Base-by-base conservation (phyloP, 768 basidiomycete genomes). In the Amanita brunnescens region DNA sequence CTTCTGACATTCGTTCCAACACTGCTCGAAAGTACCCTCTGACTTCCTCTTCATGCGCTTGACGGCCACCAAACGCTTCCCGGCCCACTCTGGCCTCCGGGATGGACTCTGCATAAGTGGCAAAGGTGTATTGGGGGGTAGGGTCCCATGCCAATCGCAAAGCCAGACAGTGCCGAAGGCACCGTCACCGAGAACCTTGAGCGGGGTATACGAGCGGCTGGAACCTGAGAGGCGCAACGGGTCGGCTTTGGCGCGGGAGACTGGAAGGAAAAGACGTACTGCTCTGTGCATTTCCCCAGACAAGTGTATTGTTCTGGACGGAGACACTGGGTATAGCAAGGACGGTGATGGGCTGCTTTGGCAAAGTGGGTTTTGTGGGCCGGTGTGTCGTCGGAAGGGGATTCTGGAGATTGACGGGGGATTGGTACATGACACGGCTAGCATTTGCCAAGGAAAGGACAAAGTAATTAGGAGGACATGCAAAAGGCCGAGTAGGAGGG, bases 101-200 rank as follows among this genome's bases (percentile, higher is more conserved):
- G 86, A 87, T 44, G 91, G 90, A 68, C 91, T 91, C 66, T 96
- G 93, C 94, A 96, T 96, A 33, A 93, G 88, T 18, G 92, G 92
- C 56, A 91, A 70, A 38, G 86, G 85, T 47, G 89, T 90, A 75
- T 89, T 87, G 67, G 91, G 84, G 64, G 92, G 91, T 64, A 98
- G 75, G 55, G 88, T 82, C 63, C 90, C 91, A 76, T 96, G 92
- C 95, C 95, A 99, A 77, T 99, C 96, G 69, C 94, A 96, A 59
- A 99, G 79, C 84, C 90, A 92, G 57, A 99, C 96, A 3, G 93
- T 98, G 47, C 96, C 96, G 64, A 99, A 98, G 5, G 95, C 97
- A 50, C 96, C 96, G 66, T 97, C 95, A 37, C 96, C 96, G 66
- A 99, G 81, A 55, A 89, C 86, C 73, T 98, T 98, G 75, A 98